phyloP scores from a whole-genome alignment of 192 early-diverging fungal genomes.

The Piromyces finnis region DNA sequence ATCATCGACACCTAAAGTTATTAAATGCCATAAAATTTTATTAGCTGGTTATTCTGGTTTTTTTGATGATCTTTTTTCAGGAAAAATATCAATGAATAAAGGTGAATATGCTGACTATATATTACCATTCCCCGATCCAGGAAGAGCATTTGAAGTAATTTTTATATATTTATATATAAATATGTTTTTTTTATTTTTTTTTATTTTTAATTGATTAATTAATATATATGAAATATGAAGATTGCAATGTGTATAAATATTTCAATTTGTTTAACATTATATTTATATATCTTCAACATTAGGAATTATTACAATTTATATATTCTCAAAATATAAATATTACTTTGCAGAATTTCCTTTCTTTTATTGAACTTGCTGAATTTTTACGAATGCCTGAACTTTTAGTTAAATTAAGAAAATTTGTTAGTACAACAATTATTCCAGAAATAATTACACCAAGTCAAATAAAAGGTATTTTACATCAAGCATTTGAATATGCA shows the following conservation, averaged over 20 bases:
- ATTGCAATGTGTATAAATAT: too few relatives aligned
- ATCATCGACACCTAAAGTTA: not conserved
- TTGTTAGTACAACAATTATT: not conserved
- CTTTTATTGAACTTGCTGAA: not conserved
- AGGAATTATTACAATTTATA: not conserved
- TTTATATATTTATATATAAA: not conserved
- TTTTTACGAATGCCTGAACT: not conserved
- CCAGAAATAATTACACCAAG: not conserved
- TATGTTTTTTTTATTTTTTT: not conserved
- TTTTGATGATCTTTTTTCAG: not conserved
- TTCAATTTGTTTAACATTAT: too few relatives aligned
- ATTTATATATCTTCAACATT: not conserved
- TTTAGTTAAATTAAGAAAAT: not conserved
- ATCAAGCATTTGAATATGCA: not conserved
- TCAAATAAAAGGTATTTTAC: not conserved
- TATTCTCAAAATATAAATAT: not conserved
- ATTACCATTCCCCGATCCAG: not conserved
- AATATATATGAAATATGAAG: too few relatives aligned
- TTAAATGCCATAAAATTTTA: not conserved
- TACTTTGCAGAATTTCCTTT: not conserved
- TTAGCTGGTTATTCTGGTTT: not conserved
- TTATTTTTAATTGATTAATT: not conserved
- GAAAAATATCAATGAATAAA: not conserved
- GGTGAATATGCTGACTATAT: not conserved
- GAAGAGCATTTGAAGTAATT: not conserved